Conservation (phyloP, 192 early-diverging fungal genomes). For the Coemansia sp. region DNA sequence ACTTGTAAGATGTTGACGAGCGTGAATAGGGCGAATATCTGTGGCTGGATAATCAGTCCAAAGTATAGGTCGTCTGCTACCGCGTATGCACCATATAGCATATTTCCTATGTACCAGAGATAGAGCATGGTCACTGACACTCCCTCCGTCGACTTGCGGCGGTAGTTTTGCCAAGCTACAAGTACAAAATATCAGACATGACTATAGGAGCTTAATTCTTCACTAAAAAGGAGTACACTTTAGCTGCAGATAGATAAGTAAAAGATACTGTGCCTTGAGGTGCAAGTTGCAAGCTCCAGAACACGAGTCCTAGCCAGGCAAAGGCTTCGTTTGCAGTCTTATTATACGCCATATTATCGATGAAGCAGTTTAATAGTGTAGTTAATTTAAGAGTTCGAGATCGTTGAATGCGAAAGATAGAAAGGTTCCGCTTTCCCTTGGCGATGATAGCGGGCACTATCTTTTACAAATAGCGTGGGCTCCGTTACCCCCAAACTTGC, state of each 20-base stretch:
- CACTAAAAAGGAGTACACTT: neutral
- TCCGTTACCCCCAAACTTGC: neutral
- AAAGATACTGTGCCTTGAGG: conserved; percentile 52
- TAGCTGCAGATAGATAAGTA: neutral
- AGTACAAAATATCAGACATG: neutral
- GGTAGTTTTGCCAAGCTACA: conserved; percentile 55
- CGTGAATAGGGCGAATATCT: conserved; percentile 48
- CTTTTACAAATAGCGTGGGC: neutral
- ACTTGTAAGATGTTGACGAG: conserved; percentile 47
- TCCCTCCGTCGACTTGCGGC: conserved; percentile 49
- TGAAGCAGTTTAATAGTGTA: conserved; percentile 5
- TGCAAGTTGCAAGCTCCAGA: conserved; percentile 55
- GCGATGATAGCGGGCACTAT: neutral
- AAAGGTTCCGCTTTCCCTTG: neutral
- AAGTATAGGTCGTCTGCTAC: conserved; percentile 35
- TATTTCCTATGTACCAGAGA: conserved; percentile 41
- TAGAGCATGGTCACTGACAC: conserved; percentile 50
- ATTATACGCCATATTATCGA: conserved; percentile 40
- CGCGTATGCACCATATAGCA: conserved; percentile 49
- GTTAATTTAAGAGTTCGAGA: neutral
- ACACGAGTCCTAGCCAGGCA: conserved; percentile 50
- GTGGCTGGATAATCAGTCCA: conserved; percentile 50
- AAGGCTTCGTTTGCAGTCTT: conserved; percentile 35
- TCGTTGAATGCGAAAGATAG: neutral
- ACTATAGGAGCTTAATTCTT: conserved; percentile 25